These are phyloP conservation scores for Arthrobotrys sinensis DNA, from an alignment of 2,329 filamentous ascomycete species.

Conservation along the genomic window DNA sequence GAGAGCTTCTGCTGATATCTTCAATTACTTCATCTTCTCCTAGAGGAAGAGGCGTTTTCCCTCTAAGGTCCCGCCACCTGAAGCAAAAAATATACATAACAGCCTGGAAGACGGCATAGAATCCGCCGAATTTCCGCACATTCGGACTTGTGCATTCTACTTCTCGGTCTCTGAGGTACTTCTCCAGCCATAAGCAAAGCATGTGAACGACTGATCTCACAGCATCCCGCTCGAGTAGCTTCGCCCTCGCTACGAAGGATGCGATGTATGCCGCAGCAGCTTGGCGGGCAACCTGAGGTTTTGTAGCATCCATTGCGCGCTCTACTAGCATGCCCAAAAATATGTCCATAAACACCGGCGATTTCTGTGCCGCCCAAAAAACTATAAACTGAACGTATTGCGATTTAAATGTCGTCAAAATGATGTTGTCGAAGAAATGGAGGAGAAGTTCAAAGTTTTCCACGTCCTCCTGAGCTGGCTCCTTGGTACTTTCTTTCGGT, in stretches of 20 bases:
- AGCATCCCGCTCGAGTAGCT: conserved; percentile 80
- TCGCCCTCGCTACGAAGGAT: conserved; percentile 92
- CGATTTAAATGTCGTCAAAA: conserved; percentile 91
- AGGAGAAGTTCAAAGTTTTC: conserved; percentile 84
- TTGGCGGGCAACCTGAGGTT: conserved; percentile 82
- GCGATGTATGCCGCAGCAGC: conserved; percentile 92
- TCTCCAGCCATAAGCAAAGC: conserved; percentile 82
- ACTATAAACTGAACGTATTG: conserved; percentile 95
- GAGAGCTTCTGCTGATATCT: conserved; percentile 75
- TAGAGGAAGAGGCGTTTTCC: conserved; percentile 72
- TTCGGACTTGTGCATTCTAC: conserved; percentile 85
- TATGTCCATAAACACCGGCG: conserved; percentile 81
- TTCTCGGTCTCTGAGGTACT: conserved; percentile 81
- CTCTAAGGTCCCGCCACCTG: conserved; percentile 90
- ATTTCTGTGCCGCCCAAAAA: conserved; percentile 92
- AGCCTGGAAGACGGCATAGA: conserved; percentile 90
- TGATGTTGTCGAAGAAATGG: conserved; percentile 86
- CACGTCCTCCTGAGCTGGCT: conserved; percentile 78
- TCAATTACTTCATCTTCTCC: conserved; percentile 75
- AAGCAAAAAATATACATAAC: conserved; percentile 97
- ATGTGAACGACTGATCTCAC: conserved; percentile 87
- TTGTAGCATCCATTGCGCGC: conserved; percentile 78
- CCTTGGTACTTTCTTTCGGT: conserved; percentile 65
- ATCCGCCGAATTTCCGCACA: conserved; percentile 83
- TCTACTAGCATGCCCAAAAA: conserved; percentile 85